These are phyloP conservation scores for Populus hybrid DNA, from an alignment of 441 rosid genomes.

Conservation along the genomic window DNA sequence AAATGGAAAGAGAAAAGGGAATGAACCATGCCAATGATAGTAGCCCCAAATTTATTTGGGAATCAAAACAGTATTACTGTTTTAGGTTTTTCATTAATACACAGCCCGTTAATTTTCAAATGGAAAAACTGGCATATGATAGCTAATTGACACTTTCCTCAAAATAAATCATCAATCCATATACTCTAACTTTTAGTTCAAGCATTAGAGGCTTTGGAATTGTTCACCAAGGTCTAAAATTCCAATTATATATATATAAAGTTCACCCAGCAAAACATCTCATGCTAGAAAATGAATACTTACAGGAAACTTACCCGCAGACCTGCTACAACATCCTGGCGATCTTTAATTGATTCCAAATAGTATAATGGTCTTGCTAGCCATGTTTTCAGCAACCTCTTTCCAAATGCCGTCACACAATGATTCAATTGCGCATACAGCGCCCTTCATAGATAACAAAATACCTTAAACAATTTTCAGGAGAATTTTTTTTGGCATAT, in stretches of 20 bases:
- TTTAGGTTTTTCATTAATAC: not conserved
- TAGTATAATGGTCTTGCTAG: slow-evolving; percentile 88
- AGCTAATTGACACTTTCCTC: not conserved
- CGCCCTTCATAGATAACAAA: slow-evolving; percentile 54
- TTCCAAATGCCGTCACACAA: slow-evolving; percentile 90
- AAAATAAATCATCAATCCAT: not conserved
- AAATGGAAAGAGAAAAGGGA: not conserved
- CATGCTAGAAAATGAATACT: not conserved
- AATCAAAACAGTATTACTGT: not conserved
- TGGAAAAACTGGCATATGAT: not conserved
- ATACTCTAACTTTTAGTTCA: not conserved
- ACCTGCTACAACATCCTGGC: slow-evolving; percentile 91
- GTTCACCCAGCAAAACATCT: not conserved
- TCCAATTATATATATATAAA: not conserved
- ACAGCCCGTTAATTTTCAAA: not conserved
- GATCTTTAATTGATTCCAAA: slow-evolving; percentile 67
- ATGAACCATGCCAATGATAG: not conserved
- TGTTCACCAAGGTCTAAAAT: not conserved
- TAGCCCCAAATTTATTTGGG: not conserved
- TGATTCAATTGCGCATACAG: slow-evolving; percentile 84
- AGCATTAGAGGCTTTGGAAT: not conserved
- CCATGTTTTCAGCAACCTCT: slow-evolving; percentile 92
- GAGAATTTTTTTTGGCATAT: slow-evolving; percentile 5
- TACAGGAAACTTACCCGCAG: slow-evolving; percentile 54
- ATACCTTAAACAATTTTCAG: slow-evolving; percentile 15